Percentiles rank a stretch among this genome's conserved stretches.
These are phyloP conservation scores for Adansonia gregorii DNA, from an alignment of 441 rosid species.

Conservation along the genomic window DNA sequence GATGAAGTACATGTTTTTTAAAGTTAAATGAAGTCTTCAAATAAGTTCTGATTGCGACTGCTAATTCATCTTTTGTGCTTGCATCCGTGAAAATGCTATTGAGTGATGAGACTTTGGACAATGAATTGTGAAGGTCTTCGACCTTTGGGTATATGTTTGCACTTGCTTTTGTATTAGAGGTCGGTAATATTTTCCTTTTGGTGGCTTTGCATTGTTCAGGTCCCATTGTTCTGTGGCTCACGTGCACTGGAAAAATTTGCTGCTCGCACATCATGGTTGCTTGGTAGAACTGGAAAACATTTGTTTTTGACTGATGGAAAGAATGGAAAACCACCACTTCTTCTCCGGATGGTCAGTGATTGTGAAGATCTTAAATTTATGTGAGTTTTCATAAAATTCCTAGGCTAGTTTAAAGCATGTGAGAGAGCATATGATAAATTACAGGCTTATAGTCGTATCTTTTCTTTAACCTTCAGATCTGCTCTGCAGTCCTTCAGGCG, in stretches of 20 bases:
- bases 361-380: conserved; percentile 71
- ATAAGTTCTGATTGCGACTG: conserved; percentile 11
- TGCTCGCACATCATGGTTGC: conserved; percentile 53
- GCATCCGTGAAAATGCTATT: not conserved
- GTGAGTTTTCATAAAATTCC: conserved; percentile 49
- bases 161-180: not conserved
- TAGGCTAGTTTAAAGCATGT: not conserved
- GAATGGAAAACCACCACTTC: conserved; percentile 75
- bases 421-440: not conserved
- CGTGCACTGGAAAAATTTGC: conserved; percentile 66
- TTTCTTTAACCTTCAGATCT: conserved; percentile 52
- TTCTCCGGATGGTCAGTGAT: conserved; percentile 71
- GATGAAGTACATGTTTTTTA: not conserved
- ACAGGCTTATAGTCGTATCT: not conserved
- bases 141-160: not conserved
- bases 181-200: conserved; percentile 17
- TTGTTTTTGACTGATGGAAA: conserved; percentile 66
- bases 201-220: conserved; percentile 44
- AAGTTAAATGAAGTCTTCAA: not conserved
- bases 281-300: conserved; percentile 89
- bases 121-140: not conserved
- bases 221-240: conserved; percentile 71
- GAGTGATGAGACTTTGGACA: not conserved
- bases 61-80: not conserved
- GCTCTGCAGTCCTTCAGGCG: conserved; percentile 81